A percentile compares a stretch with the other conserved stretches of the same genome.
phyloP scores from a whole-genome alignment of 495 filamentous ascomycete species.

The Chlorociboria aeruginascens region DNA sequence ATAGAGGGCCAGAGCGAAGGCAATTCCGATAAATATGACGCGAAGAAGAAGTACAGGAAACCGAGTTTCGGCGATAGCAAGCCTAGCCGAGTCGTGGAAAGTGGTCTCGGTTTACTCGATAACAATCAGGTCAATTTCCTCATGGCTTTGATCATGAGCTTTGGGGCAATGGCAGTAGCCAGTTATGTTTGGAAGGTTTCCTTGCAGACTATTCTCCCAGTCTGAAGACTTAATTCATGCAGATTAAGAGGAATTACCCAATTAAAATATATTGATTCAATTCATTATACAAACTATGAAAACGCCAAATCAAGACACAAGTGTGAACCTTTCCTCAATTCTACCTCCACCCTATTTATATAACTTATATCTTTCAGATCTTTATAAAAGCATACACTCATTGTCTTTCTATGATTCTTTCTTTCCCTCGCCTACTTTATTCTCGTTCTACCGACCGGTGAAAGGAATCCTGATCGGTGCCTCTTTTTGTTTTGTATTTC shows the following conservation, averaged over 20 bases:
- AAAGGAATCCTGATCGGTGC: too few relatives aligned
- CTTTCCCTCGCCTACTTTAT: too few relatives aligned
- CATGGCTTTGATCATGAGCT: slow-evolving; percentile 75
- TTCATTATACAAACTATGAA: too few relatives aligned
- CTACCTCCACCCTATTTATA: too few relatives aligned
- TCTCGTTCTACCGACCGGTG: too few relatives aligned
- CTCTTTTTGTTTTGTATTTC: too few relatives aligned
- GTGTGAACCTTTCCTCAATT: too few relatives aligned
- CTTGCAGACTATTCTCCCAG: slow-evolving; percentile 24
- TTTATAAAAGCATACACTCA: too few relatives aligned
- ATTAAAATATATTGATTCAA: background rate
- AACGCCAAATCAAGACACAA: too few relatives aligned
- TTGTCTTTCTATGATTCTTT: too few relatives aligned
- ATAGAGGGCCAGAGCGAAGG: slow-evolving; percentile 12
- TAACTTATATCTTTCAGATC: too few relatives aligned
- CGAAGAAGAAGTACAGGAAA: slow-evolving; percentile 25
- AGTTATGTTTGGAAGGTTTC: slow-evolving; percentile 40
- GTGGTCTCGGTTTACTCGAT: slow-evolving; percentile 65
- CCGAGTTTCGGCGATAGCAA: slow-evolving; percentile 41
- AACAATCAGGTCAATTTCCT: slow-evolving; percentile 91
- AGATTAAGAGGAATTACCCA: background rate
- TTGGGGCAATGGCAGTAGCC: slow-evolving; percentile 59
- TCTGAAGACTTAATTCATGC: background rate
- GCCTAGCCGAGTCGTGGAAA: slow-evolving; percentile 60
- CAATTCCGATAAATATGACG: slow-evolving; percentile 17